Base-by-base conservation (phyloP, 129 eudicot species). In the Erigeron canadensis region DNA sequence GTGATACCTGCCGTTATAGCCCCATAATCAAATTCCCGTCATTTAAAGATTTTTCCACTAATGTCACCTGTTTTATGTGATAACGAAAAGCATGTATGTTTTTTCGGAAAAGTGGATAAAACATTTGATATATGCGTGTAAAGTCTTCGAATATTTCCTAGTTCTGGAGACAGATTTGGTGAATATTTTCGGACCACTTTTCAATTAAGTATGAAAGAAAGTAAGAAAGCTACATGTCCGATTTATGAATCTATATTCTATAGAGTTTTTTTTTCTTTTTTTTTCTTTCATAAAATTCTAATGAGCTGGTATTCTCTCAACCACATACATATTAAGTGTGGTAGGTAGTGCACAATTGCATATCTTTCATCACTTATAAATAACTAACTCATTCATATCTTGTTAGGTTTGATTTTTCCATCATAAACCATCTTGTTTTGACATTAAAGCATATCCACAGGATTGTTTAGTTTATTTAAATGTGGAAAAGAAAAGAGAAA, bases 11-110 rank as follows among this genome's bases (percentile, higher is more conserved):
- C 34, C 34, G 34, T 23, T 23, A 23, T 23, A 23, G 34, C 34
- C 34, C 34, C 34, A 23, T 23, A 23, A 23, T 67, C 81, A 65
- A 82, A 28, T 65, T 28, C 82, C 34, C 34, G 1, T 23, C 34
- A 23, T 23, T 70, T 53, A 12, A 79, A 63, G 60, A 81, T 68
- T 56, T 76, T 81, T 57, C 92, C 92, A 6, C 38, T 48, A 48
- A 81, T 89, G 96, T 37, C 86, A 12, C 34, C 34, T 23, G 34
- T 23, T 23, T 23, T 23, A 23, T 23, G 34, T 23, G 34, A 23
- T 23, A 23, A 1, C 2, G 48, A 51, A 47, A 67, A 69, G 62
- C 50, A 62, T 37, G 0, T 69, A 11, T 66, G 2, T 23, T 2
- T 21, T 47, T 48, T 1, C 45, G 61, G 48, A n/a, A 47, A 67